Conservation (phyloP, 1,139 yeast species). For the Ogataea hybrid region DNA sequence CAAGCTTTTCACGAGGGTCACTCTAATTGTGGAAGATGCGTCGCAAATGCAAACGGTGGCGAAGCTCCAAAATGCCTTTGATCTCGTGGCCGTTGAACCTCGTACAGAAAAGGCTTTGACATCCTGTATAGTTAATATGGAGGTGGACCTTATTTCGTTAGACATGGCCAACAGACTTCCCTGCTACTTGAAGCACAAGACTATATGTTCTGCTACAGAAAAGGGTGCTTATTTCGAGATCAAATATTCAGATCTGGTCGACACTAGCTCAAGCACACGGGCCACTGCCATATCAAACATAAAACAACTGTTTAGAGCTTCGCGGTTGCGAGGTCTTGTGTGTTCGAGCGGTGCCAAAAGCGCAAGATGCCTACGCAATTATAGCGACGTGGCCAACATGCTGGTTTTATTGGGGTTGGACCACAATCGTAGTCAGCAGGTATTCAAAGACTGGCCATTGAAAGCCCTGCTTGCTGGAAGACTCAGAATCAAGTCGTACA, state of each 20-base stretch:
- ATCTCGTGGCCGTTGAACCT: constrained; percentile 81
- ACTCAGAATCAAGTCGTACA: constrained; percentile 65
- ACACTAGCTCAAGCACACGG: constrained; percentile 34
- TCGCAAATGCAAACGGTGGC: constrained; percentile 71
- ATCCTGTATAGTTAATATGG: constrained; percentile 68
- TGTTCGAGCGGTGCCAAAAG: constrained; percentile 70
- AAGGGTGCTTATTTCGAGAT: constrained; percentile 84
- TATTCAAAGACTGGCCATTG: constrained; percentile 59
- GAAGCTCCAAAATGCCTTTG: constrained; percentile 63
- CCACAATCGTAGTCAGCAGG: constrained; percentile 56
- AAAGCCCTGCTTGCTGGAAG: constrained; percentile 69
- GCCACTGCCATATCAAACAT: constrained; percentile 57
- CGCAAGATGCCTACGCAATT: constrained; percentile 60
- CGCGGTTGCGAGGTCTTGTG: constrained; percentile 76
- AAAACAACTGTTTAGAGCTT: constrained; percentile 75
- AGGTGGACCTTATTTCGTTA: constrained; percentile 76
- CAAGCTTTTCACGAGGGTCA: constrained; percentile 67
- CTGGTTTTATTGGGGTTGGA: constrained; percentile 70
- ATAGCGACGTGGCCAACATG: constrained; percentile 66
- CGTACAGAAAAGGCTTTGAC: constrained; percentile 75
- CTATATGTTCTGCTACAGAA: constrained; percentile 77
- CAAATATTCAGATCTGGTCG: constrained; percentile 56
- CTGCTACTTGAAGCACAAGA: constrained; percentile 76
- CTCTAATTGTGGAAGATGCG: constrained; percentile 74
- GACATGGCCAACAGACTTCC: constrained; percentile 68